Evolutionary conservation across 2,329 filamentous ascomycete genomes (phyloP), one percentile per base, ranked within the genome.

Genomic region (Ceratocystis smalleyi): DNA sequence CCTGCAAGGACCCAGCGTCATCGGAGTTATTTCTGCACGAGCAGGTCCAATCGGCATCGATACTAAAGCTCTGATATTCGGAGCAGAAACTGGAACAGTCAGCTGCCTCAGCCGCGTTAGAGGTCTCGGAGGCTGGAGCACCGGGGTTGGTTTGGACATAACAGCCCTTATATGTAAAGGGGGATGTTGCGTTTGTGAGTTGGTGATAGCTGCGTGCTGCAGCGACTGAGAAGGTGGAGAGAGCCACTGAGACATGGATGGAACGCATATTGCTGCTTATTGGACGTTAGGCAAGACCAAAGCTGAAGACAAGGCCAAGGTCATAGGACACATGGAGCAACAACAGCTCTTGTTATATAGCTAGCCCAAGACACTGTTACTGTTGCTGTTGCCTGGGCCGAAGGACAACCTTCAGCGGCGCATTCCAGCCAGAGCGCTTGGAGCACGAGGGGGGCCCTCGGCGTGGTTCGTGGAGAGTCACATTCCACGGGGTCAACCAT

Each of bases 91-190:
- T 15, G 12, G 59, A 19, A 17, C 59, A 61, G 45, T 45, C 59
- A 10, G 43, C 24, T 4, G 32, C 59, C 22, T 45, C 45, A 17
- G 27, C 59, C 45, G 43, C 49, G 6, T 19, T 30, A 12, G 45
- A 61, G 3, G 43, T 27, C 40, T 49, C 22, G 2, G 27, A 40
- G n/a, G 30, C 40, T 10, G 43, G 24, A 17, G 32, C 10, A 43
- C 12, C 22, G 6, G 59, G 32, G 40, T 49, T 49, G 27, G 43
- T 19, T 6, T 57, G 54, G 7, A 24, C 22, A 40, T 61, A 61
- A 17, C 59, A 61, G 43, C 59, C 59, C n/a, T 49, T 47, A n/a
- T 47, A 61, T 8, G 59, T 47, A 27, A 27, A 61, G 24, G 54
- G 54, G 12, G 24, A 32, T 4, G 54, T 57, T 7, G 8, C 15